A percentile compares a stretch with the other conserved stretches of the same genome.
These are phyloP conservation scores for Drosera capensis DNA, from an alignment of 148 eudicot genomes.

Conservation along the genomic window DNA sequence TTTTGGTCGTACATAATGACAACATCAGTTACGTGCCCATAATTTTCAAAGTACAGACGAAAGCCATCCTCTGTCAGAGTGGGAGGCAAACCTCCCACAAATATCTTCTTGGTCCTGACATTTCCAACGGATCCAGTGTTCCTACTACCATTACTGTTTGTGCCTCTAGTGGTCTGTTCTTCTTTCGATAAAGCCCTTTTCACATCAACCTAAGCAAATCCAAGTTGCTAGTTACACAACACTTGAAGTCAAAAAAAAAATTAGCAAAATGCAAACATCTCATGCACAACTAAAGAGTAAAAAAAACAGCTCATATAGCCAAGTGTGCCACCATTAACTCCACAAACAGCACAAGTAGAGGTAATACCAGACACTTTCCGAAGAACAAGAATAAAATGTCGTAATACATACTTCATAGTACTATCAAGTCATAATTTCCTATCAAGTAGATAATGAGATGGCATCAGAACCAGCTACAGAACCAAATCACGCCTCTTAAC, in stretches of 20 bases:
- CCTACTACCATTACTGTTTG: conserved; percentile 35
- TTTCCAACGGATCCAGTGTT: conserved; percentile 52
- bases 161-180: conserved; percentile 52
- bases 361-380: too few relatives aligned
- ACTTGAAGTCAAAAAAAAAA: not conserved
- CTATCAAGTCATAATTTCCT: too few relatives aligned
- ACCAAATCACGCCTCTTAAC: too few relatives aligned
- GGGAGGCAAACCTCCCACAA: conserved; percentile 94
- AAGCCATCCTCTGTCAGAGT: conserved; percentile 72
- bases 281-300: not conserved
- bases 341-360: too few relatives aligned
- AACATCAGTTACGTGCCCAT: conserved; percentile 75
- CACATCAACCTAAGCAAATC: conserved; percentile 69
- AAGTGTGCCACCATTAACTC: too few relatives aligned
- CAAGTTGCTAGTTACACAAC: conserved; percentile 7
- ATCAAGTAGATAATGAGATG: too few relatives aligned
- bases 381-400: too few relatives aligned
- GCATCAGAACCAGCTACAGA: too few relatives aligned
- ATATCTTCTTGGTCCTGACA: conserved; percentile 78
- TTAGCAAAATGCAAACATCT: not conserved
- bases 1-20: conserved; percentile 93
- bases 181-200: conserved; percentile 92
- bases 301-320: not conserved
- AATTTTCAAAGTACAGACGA: conserved; percentile 75
- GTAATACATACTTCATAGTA: too few relatives aligned